Base-by-base conservation (phyloP, 2,329 filamentous ascomycete genomes). In the Xylariaceae sp. region DNA sequence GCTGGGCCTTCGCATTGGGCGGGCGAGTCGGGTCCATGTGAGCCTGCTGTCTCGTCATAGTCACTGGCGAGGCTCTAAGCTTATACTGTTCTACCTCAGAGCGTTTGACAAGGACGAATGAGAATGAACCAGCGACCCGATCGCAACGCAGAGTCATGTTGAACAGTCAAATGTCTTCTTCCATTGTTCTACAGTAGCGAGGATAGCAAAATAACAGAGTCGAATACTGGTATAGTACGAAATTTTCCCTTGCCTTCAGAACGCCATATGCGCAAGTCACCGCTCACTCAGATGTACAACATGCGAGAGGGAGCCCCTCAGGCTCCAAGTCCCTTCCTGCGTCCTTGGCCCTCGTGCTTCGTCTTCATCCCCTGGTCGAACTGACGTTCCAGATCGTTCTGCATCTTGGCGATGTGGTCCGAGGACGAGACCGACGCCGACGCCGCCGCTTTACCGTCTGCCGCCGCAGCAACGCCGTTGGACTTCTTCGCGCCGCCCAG, bases 291-390 rank as follows among this genome's bases (percentile, higher is more conserved):
- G 39, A 45, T 35, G 42, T 28, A 17, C 14, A 37, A 26, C 14
- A 19, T 9, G 21, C n/a, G 27, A 31, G 31, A 29, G 22, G 13
- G n/a, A 39, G n/a, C n/a, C n/a, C n/a, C n/a, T 52, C 29, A 53
- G 18, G 70, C 71, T 14, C 72, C 72, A 9, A 77, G 60, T 3
- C 73, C 73, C 29, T 61, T 66, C 38, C 63, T 64, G 49, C 68
- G 65, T 22, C 63, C 62, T 17, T 64, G 63, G 14, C 57, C 59
- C 28, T 72, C 72, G 19, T 66, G 61, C 58, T 77, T 77, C 59
- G 68, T 66, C 46, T 63, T 65, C 55, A 77, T 72, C 18, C 74
- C 72, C 8, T 58, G 57, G 39, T 75, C 65, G 39, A 72, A 78
- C 46, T 78, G 74, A 38, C 63, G 63, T 53, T 75, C 70, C 15